phyloP scores from a whole-genome alignment of 257 asterid species.

The Hygrophila difformis region DNA sequence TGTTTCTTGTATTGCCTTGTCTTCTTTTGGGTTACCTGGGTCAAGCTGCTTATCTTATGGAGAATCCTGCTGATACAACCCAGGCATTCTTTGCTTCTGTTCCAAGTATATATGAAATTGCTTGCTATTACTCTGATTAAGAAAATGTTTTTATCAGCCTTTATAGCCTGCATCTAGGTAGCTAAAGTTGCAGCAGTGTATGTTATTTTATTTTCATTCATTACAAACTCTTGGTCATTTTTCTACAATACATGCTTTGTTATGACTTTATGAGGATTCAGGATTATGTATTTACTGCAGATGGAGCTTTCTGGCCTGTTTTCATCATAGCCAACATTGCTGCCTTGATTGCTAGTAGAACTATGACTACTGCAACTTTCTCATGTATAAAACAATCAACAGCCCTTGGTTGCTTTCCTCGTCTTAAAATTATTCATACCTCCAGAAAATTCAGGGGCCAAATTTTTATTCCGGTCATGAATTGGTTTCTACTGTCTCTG shows the following conservation, averaged over 20 bases:
- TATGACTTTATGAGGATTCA: neutral
- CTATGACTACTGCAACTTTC: slow-evolving; percentile 94
- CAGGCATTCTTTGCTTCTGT: slow-evolving; percentile 93
- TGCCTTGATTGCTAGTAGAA: slow-evolving; percentile 95
- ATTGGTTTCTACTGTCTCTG: slow-evolving; percentile 78
- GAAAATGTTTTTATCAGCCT: slow-evolving; percentile 13
- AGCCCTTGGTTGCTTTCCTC: slow-evolving; percentile 96
- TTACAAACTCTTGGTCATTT: neutral
- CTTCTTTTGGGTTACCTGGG: slow-evolving; percentile 97
- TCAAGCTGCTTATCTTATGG: slow-evolving; percentile 98
- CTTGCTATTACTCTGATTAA: slow-evolving; percentile 3
- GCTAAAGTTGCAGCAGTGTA: neutral
- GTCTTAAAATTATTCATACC: slow-evolving; percentile 88
- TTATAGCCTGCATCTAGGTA: neutral
- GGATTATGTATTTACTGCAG: slow-evolving; percentile 39
- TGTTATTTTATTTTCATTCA: neutral
- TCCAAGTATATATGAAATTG: slow-evolving; percentile 51
- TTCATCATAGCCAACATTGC: slow-evolving; percentile 86
- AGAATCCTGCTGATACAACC: slow-evolving; percentile 87
- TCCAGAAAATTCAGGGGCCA: slow-evolving; percentile 96
- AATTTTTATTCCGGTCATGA: slow-evolving; percentile 92
- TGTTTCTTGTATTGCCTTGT: slow-evolving; percentile 87
- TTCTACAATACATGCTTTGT: neutral
- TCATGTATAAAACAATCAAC: slow-evolving; percentile 92
- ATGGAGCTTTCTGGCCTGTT: slow-evolving; percentile 93